Evolutionary conservation across 2,329 filamentous ascomycete species (phyloP).

Genomic region (Scleromitrula shiraiana): DNA sequence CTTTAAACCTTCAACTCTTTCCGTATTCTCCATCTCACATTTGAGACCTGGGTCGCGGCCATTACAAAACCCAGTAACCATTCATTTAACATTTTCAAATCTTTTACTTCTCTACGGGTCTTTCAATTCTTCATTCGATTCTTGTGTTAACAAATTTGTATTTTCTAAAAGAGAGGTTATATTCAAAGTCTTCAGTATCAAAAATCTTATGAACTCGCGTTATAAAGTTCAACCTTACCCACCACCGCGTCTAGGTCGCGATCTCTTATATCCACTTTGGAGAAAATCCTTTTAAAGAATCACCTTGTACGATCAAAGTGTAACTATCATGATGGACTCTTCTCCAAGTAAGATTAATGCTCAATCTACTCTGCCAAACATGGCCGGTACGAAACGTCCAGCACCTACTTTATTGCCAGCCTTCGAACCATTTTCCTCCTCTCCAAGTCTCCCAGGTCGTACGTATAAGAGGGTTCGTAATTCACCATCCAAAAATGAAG

Average conservation of each 20-base stretch:
- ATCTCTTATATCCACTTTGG: slow-evolving; percentile 15
- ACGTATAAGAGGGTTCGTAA: slow-evolving; percentile 56
- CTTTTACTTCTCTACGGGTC: not conserved
- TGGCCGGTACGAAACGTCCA: slow-evolving; percentile 49
- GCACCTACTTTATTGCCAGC: slow-evolving; percentile 65
- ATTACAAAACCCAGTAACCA: slow-evolving; percentile 7
- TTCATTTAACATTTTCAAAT: not conserved
- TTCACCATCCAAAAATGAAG: slow-evolving; percentile 33
- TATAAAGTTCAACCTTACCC: not conserved
- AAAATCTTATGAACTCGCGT: slow-evolving; percentile 5
- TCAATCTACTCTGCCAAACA: slow-evolving; percentile 20
- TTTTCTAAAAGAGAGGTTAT: not conserved
- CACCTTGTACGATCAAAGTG: slow-evolving; percentile 11
- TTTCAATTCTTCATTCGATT: not conserved
- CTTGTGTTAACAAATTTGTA: not conserved
- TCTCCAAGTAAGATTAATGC: slow-evolving; percentile 29
- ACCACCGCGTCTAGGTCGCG: slow-evolving; percentile 10
- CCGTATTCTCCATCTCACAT: not conserved
- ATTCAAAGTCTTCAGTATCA: slow-evolving; percentile 16
- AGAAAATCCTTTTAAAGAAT: slow-evolving; percentile 10
- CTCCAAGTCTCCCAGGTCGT: slow-evolving; percentile 61
- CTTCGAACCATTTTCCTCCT: slow-evolving; percentile 75
- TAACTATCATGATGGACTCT: slow-evolving; percentile 29
- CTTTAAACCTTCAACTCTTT: slow-evolving; percentile 3
- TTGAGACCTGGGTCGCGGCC: slow-evolving; percentile 9